Evolutionary conservation across 140 eudicot species (phyloP).

Genomic region (Stevia rebaudiana): DNA sequence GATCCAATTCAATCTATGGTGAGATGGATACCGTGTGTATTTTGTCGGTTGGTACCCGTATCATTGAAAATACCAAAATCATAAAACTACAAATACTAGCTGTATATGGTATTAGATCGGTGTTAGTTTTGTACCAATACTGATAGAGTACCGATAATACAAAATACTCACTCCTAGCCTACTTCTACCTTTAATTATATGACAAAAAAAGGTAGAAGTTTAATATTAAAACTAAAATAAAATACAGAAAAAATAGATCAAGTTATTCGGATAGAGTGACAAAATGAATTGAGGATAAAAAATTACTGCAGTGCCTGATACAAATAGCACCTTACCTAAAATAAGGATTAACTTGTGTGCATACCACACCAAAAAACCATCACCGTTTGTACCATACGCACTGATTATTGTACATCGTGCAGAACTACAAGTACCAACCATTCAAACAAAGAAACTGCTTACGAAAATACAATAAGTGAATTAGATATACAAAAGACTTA

Average conservation of each 20-base stretch:
- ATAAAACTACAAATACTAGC: too few species aligned
- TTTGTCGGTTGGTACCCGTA: too few species aligned
- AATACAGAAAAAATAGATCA: neutral
- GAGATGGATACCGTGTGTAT: too few species aligned
- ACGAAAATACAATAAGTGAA: constrained; percentile 21
- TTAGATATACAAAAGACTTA: constrained; percentile 23
- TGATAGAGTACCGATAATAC: too few species aligned
- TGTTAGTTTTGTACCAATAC: too few species aligned
- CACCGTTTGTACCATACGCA: constrained; percentile 11
- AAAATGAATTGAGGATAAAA: neutral
- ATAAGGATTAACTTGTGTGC: neutral
- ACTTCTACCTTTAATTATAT: too few species aligned
- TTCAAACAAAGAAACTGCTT: constrained; percentile 19
- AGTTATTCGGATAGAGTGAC: neutral
- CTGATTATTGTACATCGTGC: constrained; percentile 3
- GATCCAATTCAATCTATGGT: too few species aligned
- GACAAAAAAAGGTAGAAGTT: too few species aligned
- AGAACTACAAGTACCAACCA: constrained; percentile 14
- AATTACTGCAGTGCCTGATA: neutral
- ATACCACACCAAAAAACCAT: neutral
- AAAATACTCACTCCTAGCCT: too few species aligned
- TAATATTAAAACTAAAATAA: too few species aligned
- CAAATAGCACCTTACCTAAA: neutral
- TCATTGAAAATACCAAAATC: too few species aligned
- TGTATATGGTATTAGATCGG: too few species aligned